Conservation (phyloP, 495 filamentous ascomycete genomes). For the Cudoniella acicularis region DNA sequence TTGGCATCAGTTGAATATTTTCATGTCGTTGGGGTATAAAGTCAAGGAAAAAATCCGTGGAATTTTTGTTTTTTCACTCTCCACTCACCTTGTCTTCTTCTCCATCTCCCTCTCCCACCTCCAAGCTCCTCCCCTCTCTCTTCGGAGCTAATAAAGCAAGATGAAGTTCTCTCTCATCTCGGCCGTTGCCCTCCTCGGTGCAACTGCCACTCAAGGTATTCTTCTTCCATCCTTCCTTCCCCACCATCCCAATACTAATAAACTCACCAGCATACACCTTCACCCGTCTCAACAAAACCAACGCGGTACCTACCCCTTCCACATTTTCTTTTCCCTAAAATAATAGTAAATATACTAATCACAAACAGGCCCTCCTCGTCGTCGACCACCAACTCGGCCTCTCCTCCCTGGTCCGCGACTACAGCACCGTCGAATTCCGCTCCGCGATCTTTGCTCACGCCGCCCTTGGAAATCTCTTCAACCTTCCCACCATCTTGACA, state of each 20-base stretch:
- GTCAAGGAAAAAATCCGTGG: too few species aligned
- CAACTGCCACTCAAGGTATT: neutral
- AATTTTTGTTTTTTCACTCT: too few species aligned
- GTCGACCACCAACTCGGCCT: conserved; percentile 74
- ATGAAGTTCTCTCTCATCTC: neutral
- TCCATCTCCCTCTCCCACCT: neutral
- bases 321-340: neutral
- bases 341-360: conserved; percentile 7
- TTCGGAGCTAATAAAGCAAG: too few species aligned
- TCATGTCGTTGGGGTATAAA: neutral
- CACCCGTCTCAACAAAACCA: conserved; percentile 51
- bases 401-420: conserved; percentile 62
- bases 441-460: conserved; percentile 69
- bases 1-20: neutral
- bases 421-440: conserved; percentile 54
- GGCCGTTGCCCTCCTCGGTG: neutral
- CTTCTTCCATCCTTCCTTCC: neutral
- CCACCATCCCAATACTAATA: neutral
- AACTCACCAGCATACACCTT: conserved; percentile 25
- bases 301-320: conserved; percentile 36
- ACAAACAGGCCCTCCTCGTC: conserved; percentile 53
- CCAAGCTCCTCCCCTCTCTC: neutral
- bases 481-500: conserved; percentile 67
- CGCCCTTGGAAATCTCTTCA: conserved; percentile 60
- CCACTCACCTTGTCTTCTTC: neutral